phyloP scores from a whole-genome alignment of 2,329 filamentous ascomycete genomes.

The Pseudofabraea citricarpa region DNA sequence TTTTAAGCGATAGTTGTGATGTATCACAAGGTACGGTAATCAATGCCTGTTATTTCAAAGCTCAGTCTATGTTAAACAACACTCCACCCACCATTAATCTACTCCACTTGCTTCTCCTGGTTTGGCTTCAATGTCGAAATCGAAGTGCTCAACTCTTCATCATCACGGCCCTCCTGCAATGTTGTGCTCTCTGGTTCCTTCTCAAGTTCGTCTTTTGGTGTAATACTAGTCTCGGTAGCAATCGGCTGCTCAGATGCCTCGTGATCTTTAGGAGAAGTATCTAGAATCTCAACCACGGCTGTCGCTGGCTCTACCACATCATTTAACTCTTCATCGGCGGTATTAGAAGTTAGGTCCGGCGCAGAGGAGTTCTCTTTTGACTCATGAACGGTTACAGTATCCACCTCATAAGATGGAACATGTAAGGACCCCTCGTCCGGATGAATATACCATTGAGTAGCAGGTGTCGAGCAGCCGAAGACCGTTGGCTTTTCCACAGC shows the following conservation, averaged over 20 bases:
- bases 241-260: no score
- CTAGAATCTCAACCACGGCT: not conserved
- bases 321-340: constrained; percentile 14
- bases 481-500: constrained; percentile 7
- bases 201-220: constrained; percentile 5
- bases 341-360: constrained; percentile 21
- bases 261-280: no score
- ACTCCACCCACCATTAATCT: constrained; percentile 8
- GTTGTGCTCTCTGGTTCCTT: no score
- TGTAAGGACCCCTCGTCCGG: constrained; percentile 34
- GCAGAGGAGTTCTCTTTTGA: constrained; percentile 14
- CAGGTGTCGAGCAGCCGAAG: constrained; percentile 26
- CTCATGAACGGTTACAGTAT: constrained; percentile 8
- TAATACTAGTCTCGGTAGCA: no score
- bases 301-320: constrained; percentile 4
- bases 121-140: constrained; percentile 17
- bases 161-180: no score
- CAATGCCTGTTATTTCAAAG: no score
- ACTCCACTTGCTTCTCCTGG: constrained; percentile 14
- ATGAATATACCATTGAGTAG: constrained; percentile 35
- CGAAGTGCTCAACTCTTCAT: constrained; percentile 17
- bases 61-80: no score
- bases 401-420: constrained; percentile 19
- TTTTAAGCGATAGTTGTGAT: no score
- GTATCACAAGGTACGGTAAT: no score